Evolutionary conservation across 352 stramenopile species (phyloP), one percentile per base, ranked within the genome.

Genomic region (Phytophthora syringae): DNA sequence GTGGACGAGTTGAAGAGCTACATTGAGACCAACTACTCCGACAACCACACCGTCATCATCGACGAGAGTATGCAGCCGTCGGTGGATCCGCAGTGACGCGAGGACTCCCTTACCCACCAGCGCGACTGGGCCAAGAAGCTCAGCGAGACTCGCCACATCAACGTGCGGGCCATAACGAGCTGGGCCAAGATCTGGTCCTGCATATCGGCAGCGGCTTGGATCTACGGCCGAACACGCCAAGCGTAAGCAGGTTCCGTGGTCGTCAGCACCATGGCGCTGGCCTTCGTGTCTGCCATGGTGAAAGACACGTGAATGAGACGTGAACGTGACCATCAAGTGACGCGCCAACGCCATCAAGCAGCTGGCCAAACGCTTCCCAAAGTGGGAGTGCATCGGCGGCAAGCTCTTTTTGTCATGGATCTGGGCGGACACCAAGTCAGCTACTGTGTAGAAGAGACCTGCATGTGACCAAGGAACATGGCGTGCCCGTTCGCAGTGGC

Each of bases 161-260:
- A n/a, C n/a, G n/a, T n/a, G n/a, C n/a, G n/a, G n/a, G 77, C 97
- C 70, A 97, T 97, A 88, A 97, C 88, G 34, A 92, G 82, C 64
- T 95, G 87, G 85, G 96, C 89, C 62, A 97, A 97, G 82, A 96
- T 97, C 73, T 97, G 90, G 90, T 95, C 90, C 12, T 97, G 90
- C 80, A 97, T 88, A 89, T 97, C 42, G 90, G 90, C 66, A 94
- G 83, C 37, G 90, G 97, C 34, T 87, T 97, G 10, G 88, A 36
- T 88, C 90, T 22, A 94, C 84, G 25, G 59, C 86, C 2, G 74
- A 80, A 47, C 84, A 95, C 51, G 88, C 86, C 72, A 97, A 97
- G 77, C 77, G 85, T 55, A 97, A 97, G 73, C 90, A 97, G 64
- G 90, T 97, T 64, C 90, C 90, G 25, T 97, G 90, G 90, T 96